Evolutionary conservation across 2,329 filamentous ascomycete genomes (phyloP), one percentile per base, ranked within the genome.

Genomic region (Mariannaea elegans): DNA sequence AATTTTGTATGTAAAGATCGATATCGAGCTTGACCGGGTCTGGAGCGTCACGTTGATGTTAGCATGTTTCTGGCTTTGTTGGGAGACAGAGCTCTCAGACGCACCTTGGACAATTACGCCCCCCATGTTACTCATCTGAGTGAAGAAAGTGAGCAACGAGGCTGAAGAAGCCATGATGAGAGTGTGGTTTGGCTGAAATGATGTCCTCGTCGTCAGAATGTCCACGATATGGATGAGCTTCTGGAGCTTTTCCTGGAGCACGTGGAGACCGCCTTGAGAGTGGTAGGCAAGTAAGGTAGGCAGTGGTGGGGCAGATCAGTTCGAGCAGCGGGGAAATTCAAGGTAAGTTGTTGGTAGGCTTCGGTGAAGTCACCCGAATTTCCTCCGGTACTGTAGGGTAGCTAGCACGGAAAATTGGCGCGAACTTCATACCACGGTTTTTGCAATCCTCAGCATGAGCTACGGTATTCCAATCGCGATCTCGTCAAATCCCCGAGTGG

Each of bases 1-100:
- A 99, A 73, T 97, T 97, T 66, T 90, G 84, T 48, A 97, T 90
- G 76, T 97, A 98, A 34, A 90, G 87, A 62, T 97, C 93, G 39
- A 99, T 85, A 71, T 98, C 95, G 68, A 98, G 90, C 73, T 94
- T 97, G 9, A 94, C 94, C 7, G 86, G 78, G 46, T 93, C 92
- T 94, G 51, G 14, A 59, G 39, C 38, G 32, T 32, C 14, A 23
- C 10, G 42, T 16, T 23, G 32, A 14, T 13, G 41, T 71, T 46
- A 71, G 62, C 29, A 61, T 16, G 18, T 9, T n/a, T 7, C n/a
- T 29, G 21, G 41, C 44, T 44, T 14, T 32, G 32, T 14, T 27
- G 19, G 21, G 24, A 31, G 18, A 42, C 42, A 44, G 32, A 13
- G 36, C 45, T 54, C 41, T 13, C 24, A 24, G 24, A 61, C 71